Percentiles rank a stretch among this genome's conserved stretches.
These are phyloP conservation scores for Isatis tinctoria DNA, from an alignment of 345 rosid genomes.

Conservation along the genomic window DNA sequence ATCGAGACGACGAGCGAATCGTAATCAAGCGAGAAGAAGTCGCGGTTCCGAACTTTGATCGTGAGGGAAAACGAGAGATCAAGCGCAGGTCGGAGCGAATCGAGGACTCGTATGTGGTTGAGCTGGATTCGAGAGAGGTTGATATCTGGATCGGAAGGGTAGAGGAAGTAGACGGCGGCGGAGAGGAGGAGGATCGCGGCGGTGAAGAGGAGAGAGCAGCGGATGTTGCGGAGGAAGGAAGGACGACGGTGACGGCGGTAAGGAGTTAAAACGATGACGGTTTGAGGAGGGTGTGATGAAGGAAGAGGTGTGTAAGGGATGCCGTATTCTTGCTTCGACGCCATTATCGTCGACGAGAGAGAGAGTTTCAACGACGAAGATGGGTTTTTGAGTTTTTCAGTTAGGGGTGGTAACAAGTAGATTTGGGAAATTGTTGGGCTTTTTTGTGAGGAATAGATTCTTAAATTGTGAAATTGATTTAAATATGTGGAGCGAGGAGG, in stretches of 20 bases:
- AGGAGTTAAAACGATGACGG: constrained; percentile 50
- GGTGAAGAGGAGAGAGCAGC: constrained; percentile 42
- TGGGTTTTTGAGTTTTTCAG: background rate
- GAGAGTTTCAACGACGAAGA: background rate
- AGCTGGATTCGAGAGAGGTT: constrained; percentile 49
- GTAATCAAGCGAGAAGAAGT: constrained; percentile 63
- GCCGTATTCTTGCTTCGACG: constrained; percentile 32
- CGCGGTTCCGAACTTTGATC: constrained; percentile 55
- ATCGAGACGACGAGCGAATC: constrained; percentile 56
- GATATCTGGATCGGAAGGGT: constrained; percentile 68
- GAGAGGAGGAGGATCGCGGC: constrained; percentile 48
- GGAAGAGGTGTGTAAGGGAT: constrained; percentile 43
- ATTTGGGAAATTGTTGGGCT: background rate
- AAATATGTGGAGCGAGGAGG: background rate
- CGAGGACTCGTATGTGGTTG: constrained; percentile 48
- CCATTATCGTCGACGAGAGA: constrained; percentile 24
- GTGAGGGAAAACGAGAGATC: constrained; percentile 68
- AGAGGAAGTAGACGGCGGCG: constrained; percentile 49
- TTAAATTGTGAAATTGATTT: background rate
- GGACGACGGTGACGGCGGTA: constrained; percentile 29
- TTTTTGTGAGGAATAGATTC: background rate
- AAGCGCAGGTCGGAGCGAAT: constrained; percentile 45
- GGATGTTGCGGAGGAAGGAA: constrained; percentile 29
- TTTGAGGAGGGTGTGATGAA: constrained; percentile 27
- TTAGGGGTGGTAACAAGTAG: background rate